phyloP scores from a whole-genome alignment of 73 alveolate genomes.

The Paraurostyla sp. region DNA sequence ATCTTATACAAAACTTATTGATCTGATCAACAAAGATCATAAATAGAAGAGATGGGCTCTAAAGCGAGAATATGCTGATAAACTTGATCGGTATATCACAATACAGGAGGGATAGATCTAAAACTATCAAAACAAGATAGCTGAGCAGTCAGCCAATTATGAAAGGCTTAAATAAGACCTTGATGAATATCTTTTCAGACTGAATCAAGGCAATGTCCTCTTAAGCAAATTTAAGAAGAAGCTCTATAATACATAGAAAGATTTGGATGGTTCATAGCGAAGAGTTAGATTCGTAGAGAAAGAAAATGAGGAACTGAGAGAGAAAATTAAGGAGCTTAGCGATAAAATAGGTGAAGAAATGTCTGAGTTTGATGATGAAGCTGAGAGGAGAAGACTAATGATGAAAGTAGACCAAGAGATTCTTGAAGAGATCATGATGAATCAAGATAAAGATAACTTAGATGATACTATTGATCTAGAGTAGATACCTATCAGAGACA shows the following conservation, averaged over 20 bases:
- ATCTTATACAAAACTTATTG: slow-evolving; percentile 33
- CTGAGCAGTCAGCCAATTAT: background rate
- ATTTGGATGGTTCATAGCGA: background rate
- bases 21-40: background rate
- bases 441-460: background rate
- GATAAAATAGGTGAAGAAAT: background rate
- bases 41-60: slow-evolving; percentile 4
- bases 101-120: background rate
- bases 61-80: slow-evolving; percentile 7
- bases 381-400: background rate
- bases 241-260: background rate
- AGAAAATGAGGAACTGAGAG: background rate
- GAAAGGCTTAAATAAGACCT: background rate
- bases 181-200: background rate
- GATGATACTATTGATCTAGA: background rate
- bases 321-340: background rate
- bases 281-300: background rate
- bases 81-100: slow-evolving; percentile 15
- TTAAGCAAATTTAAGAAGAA: slow-evolving; percentile 6
- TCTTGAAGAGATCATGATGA: background rate
- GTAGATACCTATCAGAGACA: background rate
- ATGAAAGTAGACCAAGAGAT: background rate
- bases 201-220: background rate
- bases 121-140: background rate
- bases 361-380: background rate